Evolutionary conservation across 768 basidiomycete genomes (phyloP).

Genomic region (Tylopilus vinaceipallidus): DNA sequence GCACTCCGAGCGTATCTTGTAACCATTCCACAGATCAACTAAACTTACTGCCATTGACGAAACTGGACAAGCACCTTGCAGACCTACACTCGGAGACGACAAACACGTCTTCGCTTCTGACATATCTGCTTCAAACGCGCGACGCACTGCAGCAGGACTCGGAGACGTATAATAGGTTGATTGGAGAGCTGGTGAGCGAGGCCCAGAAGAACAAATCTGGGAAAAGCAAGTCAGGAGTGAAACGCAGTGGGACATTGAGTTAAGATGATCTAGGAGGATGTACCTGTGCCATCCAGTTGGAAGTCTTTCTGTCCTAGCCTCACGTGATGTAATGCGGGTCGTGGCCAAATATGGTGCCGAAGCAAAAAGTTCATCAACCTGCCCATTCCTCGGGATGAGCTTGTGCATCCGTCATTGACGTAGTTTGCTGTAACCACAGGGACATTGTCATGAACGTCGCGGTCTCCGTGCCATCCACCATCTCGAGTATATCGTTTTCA

Average conservation of each 20-base stretch:
- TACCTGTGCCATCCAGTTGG: neutral
- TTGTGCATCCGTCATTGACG: neutral
- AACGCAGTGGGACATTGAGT: conserved; percentile 49
- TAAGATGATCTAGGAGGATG: conserved; percentile 7
- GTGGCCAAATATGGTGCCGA: conserved; percentile 11
- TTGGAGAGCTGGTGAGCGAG: conserved; percentile 89
- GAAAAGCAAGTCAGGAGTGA: conserved; percentile 46
- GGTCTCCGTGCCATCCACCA: conserved; percentile 81
- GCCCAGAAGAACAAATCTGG: conserved; percentile 80
- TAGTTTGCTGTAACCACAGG: too few species aligned
- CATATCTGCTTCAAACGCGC: conserved; percentile 76
- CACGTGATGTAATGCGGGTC: conserved; percentile 17
- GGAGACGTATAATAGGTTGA: conserved; percentile 87
- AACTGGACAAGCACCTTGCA: conserved; percentile 62
- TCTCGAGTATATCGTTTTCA: conserved; percentile 86
- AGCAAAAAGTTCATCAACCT: conserved; percentile 18
- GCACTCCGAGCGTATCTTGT: conserved; percentile 2
- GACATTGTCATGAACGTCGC: conserved; percentile 99
- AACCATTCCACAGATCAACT: conserved; percentile 54
- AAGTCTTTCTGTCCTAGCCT: neutral
- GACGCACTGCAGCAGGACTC: conserved; percentile 85
- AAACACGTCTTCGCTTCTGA: conserved; percentile 71
- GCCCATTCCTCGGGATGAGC: neutral
- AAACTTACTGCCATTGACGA: conserved; percentile 64
- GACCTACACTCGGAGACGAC: conserved; percentile 73